Conservation (phyloP, 129 eudicot genomes). For the Artemisia argyi region DNA sequence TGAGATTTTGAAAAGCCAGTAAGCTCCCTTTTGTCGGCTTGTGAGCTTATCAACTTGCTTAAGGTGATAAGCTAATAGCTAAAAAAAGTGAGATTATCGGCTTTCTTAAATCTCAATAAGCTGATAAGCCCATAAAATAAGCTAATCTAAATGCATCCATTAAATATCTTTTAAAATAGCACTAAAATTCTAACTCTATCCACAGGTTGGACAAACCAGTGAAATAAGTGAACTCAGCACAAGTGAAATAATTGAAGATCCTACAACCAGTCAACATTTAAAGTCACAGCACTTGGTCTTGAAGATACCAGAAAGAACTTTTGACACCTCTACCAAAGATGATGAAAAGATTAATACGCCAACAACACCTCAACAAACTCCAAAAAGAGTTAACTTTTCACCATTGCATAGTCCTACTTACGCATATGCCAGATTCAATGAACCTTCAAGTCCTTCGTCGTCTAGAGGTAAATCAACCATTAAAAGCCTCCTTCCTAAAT, state of each 20-base stretch:
- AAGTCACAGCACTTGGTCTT: conserved; percentile 36
- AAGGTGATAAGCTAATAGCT: too few species aligned
- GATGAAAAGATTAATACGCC: conserved; percentile 54
- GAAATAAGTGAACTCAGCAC: conserved; percentile 67
- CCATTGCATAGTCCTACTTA: conserved; percentile 64
- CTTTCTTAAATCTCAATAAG: too few species aligned
- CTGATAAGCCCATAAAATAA: too few species aligned
- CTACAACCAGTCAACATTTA: conserved; percentile 25
- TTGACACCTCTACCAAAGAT: conserved; percentile 44
- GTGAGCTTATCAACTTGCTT: too few species aligned
- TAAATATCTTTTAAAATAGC: too few species aligned
- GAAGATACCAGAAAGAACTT: conserved; percentile 46
- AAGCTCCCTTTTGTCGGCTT: background rate
- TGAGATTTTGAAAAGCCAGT: too few species aligned
- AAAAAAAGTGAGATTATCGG: too few species aligned
- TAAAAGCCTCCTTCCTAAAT: conserved; percentile 70
- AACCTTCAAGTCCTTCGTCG: conserved; percentile 46
- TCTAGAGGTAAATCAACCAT: conserved; percentile 54
- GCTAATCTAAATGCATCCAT: too few species aligned
- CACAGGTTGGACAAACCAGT: conserved; percentile 53
- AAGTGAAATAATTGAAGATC: conserved; percentile 65
- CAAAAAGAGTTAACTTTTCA: conserved; percentile 73
- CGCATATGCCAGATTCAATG: conserved; percentile 32
- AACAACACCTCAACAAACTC: conserved; percentile 60
- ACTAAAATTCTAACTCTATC: background rate